Percentiles rank a stretch among this genome's conserved stretches.
These are phyloP conservation scores for Penicillium sclerotiorum DNA, from an alignment of 2,329 filamentous ascomycete species.

Conservation along the genomic window DNA sequence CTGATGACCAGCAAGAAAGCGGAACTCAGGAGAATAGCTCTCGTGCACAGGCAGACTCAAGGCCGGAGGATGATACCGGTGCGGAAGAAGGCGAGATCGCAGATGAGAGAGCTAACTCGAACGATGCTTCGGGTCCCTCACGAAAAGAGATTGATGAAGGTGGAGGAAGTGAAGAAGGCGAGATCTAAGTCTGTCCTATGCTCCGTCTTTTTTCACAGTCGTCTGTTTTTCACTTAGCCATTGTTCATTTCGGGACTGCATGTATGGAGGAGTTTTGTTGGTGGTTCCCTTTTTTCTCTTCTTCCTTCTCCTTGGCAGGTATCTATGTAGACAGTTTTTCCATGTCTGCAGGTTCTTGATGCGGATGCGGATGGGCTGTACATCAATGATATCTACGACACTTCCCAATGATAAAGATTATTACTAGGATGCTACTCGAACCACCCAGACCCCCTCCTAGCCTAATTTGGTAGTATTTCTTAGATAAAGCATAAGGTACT, in stretches of 20 bases:
- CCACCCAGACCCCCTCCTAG: no score
- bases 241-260: not conserved
- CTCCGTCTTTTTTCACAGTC: not conserved
- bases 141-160: conserved; percentile 31
- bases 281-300: not conserved
- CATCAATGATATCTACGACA: conserved; percentile 3
- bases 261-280: not conserved
- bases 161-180: conserved; percentile 48
- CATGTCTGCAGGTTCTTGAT: not conserved
- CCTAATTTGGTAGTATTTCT: no score
- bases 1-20: not conserved
- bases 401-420: conserved; percentile 1
- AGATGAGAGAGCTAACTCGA: conserved; percentile 17
- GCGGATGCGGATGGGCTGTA: not conserved
- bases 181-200: conserved; percentile 30
- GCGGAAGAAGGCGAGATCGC: conserved; percentile 25
- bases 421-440: not conserved
- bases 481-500: no score
- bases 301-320: not conserved
- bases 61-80: conserved; percentile 13
- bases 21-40: not conserved
- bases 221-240: not conserved
- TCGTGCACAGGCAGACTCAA: not conserved
- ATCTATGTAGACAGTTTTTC: not conserved
- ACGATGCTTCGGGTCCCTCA: conserved; percentile 8